A percentile compares a stretch with the other conserved stretches of the same genome.
Evolutionary conservation across 2,329 filamentous ascomycete genomes (phyloP).

Genomic region (Pseudocercospora pini-densiflorae): DNA sequence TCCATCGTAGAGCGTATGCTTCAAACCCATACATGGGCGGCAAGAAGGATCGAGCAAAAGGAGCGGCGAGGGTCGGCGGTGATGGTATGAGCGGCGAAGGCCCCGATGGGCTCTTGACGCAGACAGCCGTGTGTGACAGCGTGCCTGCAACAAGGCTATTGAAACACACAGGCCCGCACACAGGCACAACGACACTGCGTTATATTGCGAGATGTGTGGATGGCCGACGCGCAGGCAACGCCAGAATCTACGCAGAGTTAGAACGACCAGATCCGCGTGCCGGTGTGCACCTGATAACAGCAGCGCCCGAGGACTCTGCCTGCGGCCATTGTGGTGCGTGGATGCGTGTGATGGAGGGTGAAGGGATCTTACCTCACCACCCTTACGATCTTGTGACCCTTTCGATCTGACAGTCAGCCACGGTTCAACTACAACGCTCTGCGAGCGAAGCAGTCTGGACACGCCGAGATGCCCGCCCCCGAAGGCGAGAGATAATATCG

Average conservation of each 20-base stretch:
- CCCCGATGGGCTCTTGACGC: constrained; percentile 18
- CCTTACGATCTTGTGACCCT: constrained; percentile 2
- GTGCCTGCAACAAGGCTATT: constrained; percentile 11
- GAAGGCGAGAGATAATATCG: constrained; percentile 5
- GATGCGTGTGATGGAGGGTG: constrained; percentile 5
- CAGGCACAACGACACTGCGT: constrained; percentile 12
- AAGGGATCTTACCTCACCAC: constrained; percentile 1
- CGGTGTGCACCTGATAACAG: constrained; percentile 19
- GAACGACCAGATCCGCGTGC: constrained; percentile 14
- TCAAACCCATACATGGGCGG: constrained; percentile 28
- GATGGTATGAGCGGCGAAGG: constrained; percentile 8
- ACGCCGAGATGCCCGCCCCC: constrained; percentile 4
- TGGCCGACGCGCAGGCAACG: not conserved
- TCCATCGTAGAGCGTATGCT: constrained; percentile 61
- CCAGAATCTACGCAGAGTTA: constrained; percentile 12
- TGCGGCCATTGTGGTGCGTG: constrained; percentile 13
- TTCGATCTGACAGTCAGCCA: constrained; percentile 11
- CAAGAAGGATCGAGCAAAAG: constrained; percentile 18
- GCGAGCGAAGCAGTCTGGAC: not conserved
- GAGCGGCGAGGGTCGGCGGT: constrained; percentile 22
- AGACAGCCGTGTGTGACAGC: constrained; percentile 25
- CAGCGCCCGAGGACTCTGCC: not conserved
- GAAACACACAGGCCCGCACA: constrained; percentile 10
- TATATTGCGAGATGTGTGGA: constrained; percentile 11
- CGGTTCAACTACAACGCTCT: constrained; percentile 7